Evolutionary conservation across 495 filamentous ascomycete species (phyloP).

Genomic region (Penicillium roqueforti): DNA sequence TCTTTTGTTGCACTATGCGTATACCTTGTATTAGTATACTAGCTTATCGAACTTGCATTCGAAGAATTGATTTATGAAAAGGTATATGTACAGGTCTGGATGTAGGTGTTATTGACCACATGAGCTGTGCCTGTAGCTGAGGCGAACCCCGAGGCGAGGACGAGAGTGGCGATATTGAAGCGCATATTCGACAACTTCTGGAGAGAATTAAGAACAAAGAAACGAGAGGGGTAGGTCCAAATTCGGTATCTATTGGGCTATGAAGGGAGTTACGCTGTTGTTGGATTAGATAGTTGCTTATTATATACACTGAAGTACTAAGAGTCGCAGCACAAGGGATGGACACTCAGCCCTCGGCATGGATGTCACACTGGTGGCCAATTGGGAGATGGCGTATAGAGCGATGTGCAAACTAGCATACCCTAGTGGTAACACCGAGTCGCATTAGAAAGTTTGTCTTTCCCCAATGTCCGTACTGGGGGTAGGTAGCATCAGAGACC

Average conservation of each 20-base stretch:
- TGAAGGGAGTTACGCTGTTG: not conserved
- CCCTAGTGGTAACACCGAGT: not conserved
- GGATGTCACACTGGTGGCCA: not conserved
- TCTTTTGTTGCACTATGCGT: constrained; percentile 13
- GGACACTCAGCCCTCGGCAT: not conserved
- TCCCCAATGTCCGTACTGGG: not conserved
- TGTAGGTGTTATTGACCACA: not conserved
- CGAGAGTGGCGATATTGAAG: constrained; percentile 7
- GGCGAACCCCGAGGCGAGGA: constrained; percentile 12
- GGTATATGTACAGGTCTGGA: not conserved
- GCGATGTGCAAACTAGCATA: not conserved
- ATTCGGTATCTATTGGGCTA: not conserved
- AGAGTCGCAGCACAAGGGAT: not conserved
- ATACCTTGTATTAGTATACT: not conserved
- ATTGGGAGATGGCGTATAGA: not conserved
- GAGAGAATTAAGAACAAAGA: not conserved
- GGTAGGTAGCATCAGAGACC: not conserved
- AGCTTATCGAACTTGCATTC: not conserved
- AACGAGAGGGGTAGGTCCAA: not conserved
- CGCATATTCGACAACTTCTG: constrained; percentile 10
- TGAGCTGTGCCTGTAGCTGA: not conserved
- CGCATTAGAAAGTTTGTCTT: not conserved
- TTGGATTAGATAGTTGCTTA: not conserved
- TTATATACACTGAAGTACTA: not conserved
- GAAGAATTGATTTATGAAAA: not conserved